Conservation (phyloP, 2,329 filamentous ascomycete genomes). For the Thelonectria blattea region DNA sequence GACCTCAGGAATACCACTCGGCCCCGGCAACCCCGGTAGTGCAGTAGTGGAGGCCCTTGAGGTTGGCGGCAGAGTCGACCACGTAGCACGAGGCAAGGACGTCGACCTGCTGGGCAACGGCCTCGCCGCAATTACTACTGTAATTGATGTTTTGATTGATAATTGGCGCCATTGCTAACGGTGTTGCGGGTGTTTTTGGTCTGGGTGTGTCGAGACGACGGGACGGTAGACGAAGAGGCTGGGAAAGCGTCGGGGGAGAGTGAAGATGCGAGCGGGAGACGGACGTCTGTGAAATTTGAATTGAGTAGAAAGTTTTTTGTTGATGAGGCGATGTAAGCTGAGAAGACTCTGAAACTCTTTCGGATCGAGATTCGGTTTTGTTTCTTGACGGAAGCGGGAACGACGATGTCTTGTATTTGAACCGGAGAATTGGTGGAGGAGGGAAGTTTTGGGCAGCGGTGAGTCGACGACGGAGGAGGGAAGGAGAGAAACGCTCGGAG, state of each 20-base stretch:
- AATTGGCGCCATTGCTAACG: slow-evolving; percentile 67
- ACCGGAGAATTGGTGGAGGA: slow-evolving; percentile 5
- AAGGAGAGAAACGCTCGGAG: slow-evolving; percentile 17
- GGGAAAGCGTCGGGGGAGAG: slow-evolving; percentile 24
- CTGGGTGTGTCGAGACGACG: slow-evolving; percentile 24
- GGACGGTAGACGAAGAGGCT: slow-evolving; percentile 12
- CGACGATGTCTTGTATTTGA: slow-evolving; percentile 8
- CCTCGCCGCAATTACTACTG: slow-evolving; percentile 80
- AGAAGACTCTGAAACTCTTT: background rate
- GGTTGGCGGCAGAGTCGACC: slow-evolving; percentile 73
- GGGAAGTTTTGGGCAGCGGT: slow-evolving; percentile 22
- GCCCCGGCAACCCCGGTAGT: slow-evolving; percentile 87
- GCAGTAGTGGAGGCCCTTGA: slow-evolving; percentile 93
- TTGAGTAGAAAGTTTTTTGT: background rate
- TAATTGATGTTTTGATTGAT: slow-evolving; percentile 71
- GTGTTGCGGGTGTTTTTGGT: slow-evolving; percentile 33
- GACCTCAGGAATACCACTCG: slow-evolving; percentile 96
- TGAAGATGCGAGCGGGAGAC: slow-evolving; percentile 3
- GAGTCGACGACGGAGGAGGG: slow-evolving; percentile 14
- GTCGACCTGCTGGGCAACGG: slow-evolving; percentile 68
- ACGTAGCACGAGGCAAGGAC: slow-evolving; percentile 92
- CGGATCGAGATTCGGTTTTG: background rate
- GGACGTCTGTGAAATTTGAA: background rate
- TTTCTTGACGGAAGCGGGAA: background rate
- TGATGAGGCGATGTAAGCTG: background rate